Evolutionary conservation across 495 filamentous ascomycete species (phyloP).

Genomic region (Trichoderma orchidacearum): DNA sequence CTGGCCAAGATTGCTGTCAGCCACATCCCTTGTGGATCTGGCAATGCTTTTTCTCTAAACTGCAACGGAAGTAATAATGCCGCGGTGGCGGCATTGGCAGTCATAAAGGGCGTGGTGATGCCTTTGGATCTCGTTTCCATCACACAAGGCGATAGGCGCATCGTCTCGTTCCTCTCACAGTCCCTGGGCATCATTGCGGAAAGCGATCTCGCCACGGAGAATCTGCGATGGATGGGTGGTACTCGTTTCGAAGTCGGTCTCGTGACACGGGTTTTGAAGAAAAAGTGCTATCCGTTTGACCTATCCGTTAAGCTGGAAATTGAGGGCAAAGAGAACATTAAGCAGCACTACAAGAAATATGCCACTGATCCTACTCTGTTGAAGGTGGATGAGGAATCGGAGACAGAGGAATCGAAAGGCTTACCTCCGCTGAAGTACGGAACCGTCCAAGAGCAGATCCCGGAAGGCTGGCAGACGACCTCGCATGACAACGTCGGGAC

Average conservation of each 20-base stretch:
- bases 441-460: conserved; percentile 61
- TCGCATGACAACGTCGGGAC: conserved; percentile 69
- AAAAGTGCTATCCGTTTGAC: conserved; percentile 76
- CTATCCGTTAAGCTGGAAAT: conserved; percentile 70
- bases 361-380: conserved; percentile 6
- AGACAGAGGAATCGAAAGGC: conserved; percentile 20
- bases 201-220: conserved; percentile 73
- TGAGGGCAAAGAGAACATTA: conserved; percentile 62
- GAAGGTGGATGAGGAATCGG: conserved; percentile 6
- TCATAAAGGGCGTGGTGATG: conserved; percentile 73
- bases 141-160: conserved; percentile 61
- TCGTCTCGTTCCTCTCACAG: conserved; percentile 81
- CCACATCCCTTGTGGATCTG: conserved; percentile 84
- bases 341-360: conserved; percentile 47
- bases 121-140: conserved; percentile 78
- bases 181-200: conserved; percentile 85
- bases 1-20: conserved; percentile 69
- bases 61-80: conserved; percentile 68
- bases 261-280: conserved; percentile 52
- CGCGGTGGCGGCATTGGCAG: conserved; percentile 60
- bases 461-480: conserved; percentile 55
- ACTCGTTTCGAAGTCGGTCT: conserved; percentile 77
- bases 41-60: conserved; percentile 90
- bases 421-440: conserved; percentile 69
- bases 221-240: conserved; percentile 84